Evolutionary conservation across 345 rosid genomes (phyloP), one percentile per base, ranked within the genome.

Genomic region (Barbarea vulgaris): DNA sequence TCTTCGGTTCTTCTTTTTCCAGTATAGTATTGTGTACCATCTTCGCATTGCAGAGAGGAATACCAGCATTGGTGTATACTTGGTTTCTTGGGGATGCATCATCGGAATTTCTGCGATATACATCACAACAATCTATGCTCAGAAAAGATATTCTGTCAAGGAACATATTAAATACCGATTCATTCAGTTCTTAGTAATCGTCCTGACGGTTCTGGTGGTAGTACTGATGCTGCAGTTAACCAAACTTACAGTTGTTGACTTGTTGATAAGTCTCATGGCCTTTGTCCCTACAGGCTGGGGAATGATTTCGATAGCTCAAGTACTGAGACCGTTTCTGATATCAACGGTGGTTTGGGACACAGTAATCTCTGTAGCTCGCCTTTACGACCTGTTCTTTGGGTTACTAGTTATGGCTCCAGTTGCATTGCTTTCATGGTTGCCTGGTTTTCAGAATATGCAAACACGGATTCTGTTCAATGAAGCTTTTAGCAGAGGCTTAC

Each of bases 251-350:
- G 88, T 93, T 27, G 21, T 84, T 22, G 98, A 90, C 77, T 5
- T 93, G 73, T 78, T 93, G 76, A 87, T 93, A 10, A 89, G 96
- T 79, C 78, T 93, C 66, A 75, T 93, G 87, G 98, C 98, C 12
- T 93, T 93, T 76, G 54, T 93, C 37, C 98, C 98, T 4, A 93
- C 98, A 51, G 98, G 98, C 1, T 93, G 98, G 98, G 96, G 96
- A 36, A 17, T 87, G 81, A 60, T 93, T 27, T 80, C 79, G 70
- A 89, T 90, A 37, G 96, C 91, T n/a, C 98, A 86, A 82, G 96
- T 93, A 47, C 77, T 90, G 56, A 84, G 82, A 64, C 96, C 96
- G 58, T 74, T 86, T 77, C 79, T 93, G 64, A 83, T 81, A 52
- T 77, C 86, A 44, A 78, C 93, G 34, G 80, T 80, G 73, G 82